Evolutionary conservation across 2,329 filamentous ascomycete genomes (phyloP).

Genomic region (Claviceps lovelessii): DNA sequence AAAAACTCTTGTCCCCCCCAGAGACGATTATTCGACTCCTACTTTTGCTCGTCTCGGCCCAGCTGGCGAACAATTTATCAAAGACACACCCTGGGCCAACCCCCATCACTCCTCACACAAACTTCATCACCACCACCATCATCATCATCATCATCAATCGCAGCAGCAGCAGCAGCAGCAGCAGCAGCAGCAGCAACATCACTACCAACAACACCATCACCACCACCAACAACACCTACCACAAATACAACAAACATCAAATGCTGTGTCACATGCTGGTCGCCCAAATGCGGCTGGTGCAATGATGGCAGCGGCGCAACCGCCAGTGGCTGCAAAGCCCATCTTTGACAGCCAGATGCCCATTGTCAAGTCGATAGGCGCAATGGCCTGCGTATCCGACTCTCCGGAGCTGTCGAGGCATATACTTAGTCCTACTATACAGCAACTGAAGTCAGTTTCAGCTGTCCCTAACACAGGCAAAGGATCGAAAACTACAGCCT

Average conservation of each 20-base stretch:
- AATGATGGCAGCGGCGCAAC: neutral
- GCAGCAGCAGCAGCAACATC: neutral
- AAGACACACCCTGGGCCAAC: slow-evolving; percentile 86
- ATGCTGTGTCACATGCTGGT: slow-evolving; percentile 4
- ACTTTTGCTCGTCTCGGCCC: slow-evolving; percentile 40
- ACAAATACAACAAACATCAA: slow-evolving; percentile 19
- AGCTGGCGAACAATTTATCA: slow-evolving; percentile 73
- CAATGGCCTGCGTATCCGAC: slow-evolving; percentile 19
- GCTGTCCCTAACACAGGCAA: slow-evolving; percentile 18
- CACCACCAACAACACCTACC: neutral
- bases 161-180: neutral
- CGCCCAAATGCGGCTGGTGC: slow-evolving; percentile 1
- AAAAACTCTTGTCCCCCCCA: slow-evolving; percentile 25
- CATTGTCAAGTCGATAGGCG: slow-evolving; percentile 15
- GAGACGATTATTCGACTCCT: slow-evolving; percentile 34
- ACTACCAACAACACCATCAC: neutral
- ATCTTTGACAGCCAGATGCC: slow-evolving; percentile 11
- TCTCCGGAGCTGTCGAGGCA: slow-evolving; percentile 31
- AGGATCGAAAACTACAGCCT: slow-evolving; percentile 21
- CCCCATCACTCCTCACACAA: slow-evolving; percentile 64
- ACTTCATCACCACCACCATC: slow-evolving; percentile 15
- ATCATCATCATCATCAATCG: neutral
- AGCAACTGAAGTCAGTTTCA: slow-evolving; percentile 20
- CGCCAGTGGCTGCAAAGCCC: slow-evolving; percentile 12
- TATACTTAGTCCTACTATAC: slow-evolving; percentile 17